Evolutionary conservation across 768 basidiomycete genomes (phyloP), one percentile per base, ranked within the genome.

Genomic region (Pholiota conissans): DNA sequence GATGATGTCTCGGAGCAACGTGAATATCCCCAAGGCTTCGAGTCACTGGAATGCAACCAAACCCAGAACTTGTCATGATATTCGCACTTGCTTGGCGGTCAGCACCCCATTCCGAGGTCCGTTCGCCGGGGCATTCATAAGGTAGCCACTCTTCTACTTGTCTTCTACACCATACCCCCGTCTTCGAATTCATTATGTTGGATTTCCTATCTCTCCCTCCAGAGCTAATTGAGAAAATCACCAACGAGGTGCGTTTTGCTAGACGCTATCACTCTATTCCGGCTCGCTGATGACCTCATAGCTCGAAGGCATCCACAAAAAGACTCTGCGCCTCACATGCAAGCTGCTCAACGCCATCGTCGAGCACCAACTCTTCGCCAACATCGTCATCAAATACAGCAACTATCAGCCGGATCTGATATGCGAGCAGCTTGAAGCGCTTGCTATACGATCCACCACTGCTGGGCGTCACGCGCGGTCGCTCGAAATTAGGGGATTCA

Each of bases 341-440:
- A 60, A 37, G 39, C 56, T 55, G 20, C 59, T 65, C 14, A 61
- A 65, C 50, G 55, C 18, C 20, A 63, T 62, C 49, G 61, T 62
- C 35, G 61, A 62, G 32, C 59, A 59, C 30, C 64, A 65, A 16
- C 59, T 65, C n/a, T 65, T 65, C 49, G 18, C 61, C 30, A 62
- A 61, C 32, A 59, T 65, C 47, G 61, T 65, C 30, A 42, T 65
- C 35, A 65, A 65, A 34, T 65, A 65, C 58, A 65, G 64, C 55
- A 65, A 65, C 49, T 65, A 62, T 37, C 64, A 62, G 40, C 64
- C 64, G 5, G 64, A 63, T 5, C 47, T 65, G 34, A 61, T 65
- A 14, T 61, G 59, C 52, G 64, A 59, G 35, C 64, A 65, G 47
- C 55, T 65, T 2, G 64, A 65, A 39, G 61, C 64, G 13, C 55